phyloP scores from a whole-genome alignment of 73 alveolate species.

The Paramecium bursaria region DNA sequence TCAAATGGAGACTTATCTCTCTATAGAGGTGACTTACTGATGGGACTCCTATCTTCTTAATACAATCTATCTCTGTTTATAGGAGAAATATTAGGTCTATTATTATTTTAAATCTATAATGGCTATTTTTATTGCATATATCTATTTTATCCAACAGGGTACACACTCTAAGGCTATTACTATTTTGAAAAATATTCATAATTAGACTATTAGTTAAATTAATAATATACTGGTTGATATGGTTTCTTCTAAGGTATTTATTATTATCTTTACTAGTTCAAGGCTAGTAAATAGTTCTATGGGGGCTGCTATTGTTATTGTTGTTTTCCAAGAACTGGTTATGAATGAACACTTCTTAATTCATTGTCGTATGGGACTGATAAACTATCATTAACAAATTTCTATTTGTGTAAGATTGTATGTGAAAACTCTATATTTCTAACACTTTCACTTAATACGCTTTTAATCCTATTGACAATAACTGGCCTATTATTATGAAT shows the following conservation, averaged over 20 bases:
- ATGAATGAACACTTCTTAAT: conserved; percentile 35
- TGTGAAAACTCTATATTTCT: conserved; percentile 88
- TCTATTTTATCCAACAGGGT: too few relatives aligned
- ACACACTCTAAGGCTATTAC: too few relatives aligned
- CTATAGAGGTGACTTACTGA: conserved; percentile 35
- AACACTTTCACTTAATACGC: conserved; percentile 79
- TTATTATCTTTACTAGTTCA: too few relatives aligned
- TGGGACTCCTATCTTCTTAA: conserved; percentile 34
- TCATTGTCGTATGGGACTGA: conserved; percentile 43
- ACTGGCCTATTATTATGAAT: conserved; percentile 54
- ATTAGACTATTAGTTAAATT: too few relatives aligned
- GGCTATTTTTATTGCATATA: neutral
- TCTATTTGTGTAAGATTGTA: conserved; percentile 81
- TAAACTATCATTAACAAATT: conserved; percentile 48
- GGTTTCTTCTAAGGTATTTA: too few relatives aligned
- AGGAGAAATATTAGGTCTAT: conserved; percentile 57
- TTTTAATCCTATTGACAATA: conserved; percentile 76
- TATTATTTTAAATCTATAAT: conserved; percentile 11
- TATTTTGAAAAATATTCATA: too few relatives aligned
- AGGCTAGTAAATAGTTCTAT: too few relatives aligned
- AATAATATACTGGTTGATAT: too few relatives aligned
- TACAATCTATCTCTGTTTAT: neutral
- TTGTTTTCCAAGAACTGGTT: conserved; percentile 10
- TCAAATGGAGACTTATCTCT: conserved; percentile 60
- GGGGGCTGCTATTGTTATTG: too few relatives aligned